phyloP scores from a whole-genome alignment of 1,284 basidiomycete genomes.

The Ustilago shanxiensis region DNA sequence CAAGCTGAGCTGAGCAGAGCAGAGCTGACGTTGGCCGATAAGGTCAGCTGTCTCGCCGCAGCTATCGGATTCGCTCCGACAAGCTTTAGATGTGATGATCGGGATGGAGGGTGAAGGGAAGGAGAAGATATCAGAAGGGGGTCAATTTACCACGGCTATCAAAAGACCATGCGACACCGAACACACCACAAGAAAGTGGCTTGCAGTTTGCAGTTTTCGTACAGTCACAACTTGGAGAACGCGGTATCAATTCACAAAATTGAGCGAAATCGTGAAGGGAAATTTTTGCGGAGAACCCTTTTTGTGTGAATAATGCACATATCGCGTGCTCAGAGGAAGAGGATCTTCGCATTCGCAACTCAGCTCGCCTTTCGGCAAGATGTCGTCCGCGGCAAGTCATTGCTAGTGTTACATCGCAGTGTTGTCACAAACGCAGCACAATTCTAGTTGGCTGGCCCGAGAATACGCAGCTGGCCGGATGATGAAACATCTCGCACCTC shows the following conservation, averaged over 20 bases:
- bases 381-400: background rate
- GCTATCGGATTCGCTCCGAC: conserved; percentile 12
- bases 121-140: background rate
- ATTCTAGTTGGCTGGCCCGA: no score
- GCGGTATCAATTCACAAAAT: background rate
- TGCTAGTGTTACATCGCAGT: background rate
- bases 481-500: no score
- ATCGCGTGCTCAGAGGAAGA: conserved; percentile 31
- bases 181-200: conserved; percentile 9
- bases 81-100: conserved; percentile 10
- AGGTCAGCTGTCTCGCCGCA: conserved; percentile 1
- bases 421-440: background rate
- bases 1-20: no score
- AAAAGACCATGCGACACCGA: conserved; percentile 4
- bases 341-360: conserved; percentile 6
- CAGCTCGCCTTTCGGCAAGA: background rate
- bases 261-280: conserved; percentile 8
- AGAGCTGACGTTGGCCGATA: background rate
- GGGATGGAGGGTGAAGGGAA: background rate
- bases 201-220: conserved; percentile 14
- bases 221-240: conserved; percentile 1
- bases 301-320: conserved; percentile 8
- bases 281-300: conserved; percentile 22
- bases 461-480: no score
- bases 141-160: conserved; percentile 7